Evolutionary conservation across 1,284 basidiomycete species (phyloP), one percentile per base, ranked within the genome.

Genomic region (Tremellales sp.): DNA sequence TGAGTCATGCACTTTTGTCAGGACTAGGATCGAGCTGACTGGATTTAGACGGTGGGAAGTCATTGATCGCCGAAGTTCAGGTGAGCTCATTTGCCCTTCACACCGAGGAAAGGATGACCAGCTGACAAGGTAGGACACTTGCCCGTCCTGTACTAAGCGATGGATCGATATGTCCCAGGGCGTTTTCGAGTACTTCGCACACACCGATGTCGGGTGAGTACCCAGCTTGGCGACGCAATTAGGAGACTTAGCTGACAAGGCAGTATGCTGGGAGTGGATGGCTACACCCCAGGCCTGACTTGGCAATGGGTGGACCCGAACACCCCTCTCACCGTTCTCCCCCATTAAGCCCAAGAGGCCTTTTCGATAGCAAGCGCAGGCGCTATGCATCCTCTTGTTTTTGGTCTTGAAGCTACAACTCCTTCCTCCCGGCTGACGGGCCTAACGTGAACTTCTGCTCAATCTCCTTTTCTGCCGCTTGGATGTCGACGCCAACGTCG

Each of bases 101-200:
- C n/a, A n/a, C n/a, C n/a, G n/a, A n/a, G n/a, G n/a, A n/a, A n/a
- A n/a, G n/a, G n/a, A n/a, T n/a, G n/a, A n/a, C n/a, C n/a, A n/a
- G n/a, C n/a, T n/a, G n/a, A n/a, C n/a, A n/a, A n/a, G n/a, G n/a
- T n/a, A n/a, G 3, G 79, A 80, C 59, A 59, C 72, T 17, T 80
- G 79, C 60, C 68, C 60, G 10, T 75, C 67, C 0, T 81, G 79
- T 53, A 65, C 60, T 1, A 48, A 65, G 26, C 60, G 68, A 43
- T 67, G 72, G 40, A 65, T 81, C 49, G 79, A 80, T 62, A 69
- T 80, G 52, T 73, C 73, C 13, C 68, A 65, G 7, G 59, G 68
- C 2, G 75, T 74, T 15, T 79, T 79, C 60, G 51, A 66, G 45
- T 45, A 67, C 36, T 67, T 80, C 37, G 76, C 74, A 0, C 35